Evolutionary conservation across 148 eudicot species (phyloP).

Genomic region (Chenopodium suecicum): DNA sequence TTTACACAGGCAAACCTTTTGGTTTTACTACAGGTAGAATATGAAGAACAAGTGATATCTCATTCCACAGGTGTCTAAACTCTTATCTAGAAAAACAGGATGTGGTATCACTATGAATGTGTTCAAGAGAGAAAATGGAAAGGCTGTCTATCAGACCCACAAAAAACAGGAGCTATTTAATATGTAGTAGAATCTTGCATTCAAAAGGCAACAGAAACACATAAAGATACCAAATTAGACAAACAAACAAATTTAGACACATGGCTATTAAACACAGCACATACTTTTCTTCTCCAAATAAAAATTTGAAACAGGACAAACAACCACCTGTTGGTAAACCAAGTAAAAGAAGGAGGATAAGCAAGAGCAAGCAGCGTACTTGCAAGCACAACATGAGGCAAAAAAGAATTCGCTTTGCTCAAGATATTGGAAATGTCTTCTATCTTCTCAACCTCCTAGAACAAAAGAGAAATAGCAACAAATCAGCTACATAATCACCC

Average conservation of each 20-base stretch:
- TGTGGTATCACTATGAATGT: neutral
- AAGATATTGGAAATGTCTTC: constrained; percentile 48
- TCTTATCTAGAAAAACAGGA: neutral
- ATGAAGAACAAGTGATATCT: constrained; percentile 5
- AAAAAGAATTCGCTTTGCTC: constrained; percentile 72
- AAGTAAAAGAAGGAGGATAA: constrained; percentile 93
- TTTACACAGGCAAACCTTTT: neutral
- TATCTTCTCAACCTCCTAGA: constrained; percentile 43
- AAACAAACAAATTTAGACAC: neutral
- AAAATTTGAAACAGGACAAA: neutral
- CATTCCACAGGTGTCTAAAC: neutral
- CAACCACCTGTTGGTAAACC: constrained; percentile 91
- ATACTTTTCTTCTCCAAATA: constrained; percentile 3
- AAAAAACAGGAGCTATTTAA: neutral
- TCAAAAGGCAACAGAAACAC: neutral
- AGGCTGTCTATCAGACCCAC: neutral
- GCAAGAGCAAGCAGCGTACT: constrained; percentile 85
- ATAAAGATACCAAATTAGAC: neutral
- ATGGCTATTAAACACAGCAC: neutral
- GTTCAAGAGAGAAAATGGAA: neutral
- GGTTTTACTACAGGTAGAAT: neutral
- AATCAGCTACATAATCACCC: constrained; percentile 21
- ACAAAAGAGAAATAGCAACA: constrained; percentile 4
- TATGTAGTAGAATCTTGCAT: neutral
- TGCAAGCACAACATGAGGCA: constrained; percentile 86